Conservation (phyloP, 2,329 filamentous ascomycete species). For the Aspergillaceae sp. region DNA sequence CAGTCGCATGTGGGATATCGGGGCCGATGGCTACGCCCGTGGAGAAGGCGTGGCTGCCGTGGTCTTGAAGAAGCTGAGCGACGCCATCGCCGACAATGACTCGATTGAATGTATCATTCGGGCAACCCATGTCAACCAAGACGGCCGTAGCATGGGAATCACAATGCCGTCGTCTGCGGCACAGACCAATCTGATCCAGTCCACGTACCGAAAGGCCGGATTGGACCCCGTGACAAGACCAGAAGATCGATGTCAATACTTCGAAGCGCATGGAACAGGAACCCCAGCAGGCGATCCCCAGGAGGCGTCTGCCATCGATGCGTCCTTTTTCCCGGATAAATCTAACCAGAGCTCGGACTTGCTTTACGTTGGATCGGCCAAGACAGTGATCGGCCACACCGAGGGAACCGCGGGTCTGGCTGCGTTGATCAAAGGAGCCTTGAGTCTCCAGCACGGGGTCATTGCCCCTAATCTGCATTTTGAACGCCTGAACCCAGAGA, state of each 20-base stretch:
- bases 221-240: conserved; percentile 20
- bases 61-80: conserved; percentile 43
- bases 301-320: conserved; percentile 18
- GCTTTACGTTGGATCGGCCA: conserved; percentile 6
- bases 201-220: conserved; percentile 32
- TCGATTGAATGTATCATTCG: conserved; percentile 35
- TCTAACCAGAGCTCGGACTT: conserved; percentile 3
- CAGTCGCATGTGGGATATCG: conserved; percentile 41
- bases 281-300: conserved; percentile 24
- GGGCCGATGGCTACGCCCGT: conserved; percentile 44
- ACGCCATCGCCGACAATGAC: conserved; percentile 42
- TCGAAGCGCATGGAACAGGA: conserved; percentile 42
- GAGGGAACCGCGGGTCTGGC: conserved; percentile 10
- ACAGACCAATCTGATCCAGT: conserved; percentile 33
- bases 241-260: conserved; percentile 31
- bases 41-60: conserved; percentile 46
- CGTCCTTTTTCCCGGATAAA: conserved; percentile 2
- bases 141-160: conserved; percentile 28
- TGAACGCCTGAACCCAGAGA: conserved; percentile 13
- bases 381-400: conserved; percentile 13
- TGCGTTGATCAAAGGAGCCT: conserved; percentile 1
- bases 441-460: no score
- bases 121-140: conserved; percentile 27
- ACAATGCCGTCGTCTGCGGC: conserved; percentile 29
- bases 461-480: conserved; percentile 11